phyloP scores from a whole-genome alignment of 495 filamentous ascomycete species.

The Aspergillus taichungensis region DNA sequence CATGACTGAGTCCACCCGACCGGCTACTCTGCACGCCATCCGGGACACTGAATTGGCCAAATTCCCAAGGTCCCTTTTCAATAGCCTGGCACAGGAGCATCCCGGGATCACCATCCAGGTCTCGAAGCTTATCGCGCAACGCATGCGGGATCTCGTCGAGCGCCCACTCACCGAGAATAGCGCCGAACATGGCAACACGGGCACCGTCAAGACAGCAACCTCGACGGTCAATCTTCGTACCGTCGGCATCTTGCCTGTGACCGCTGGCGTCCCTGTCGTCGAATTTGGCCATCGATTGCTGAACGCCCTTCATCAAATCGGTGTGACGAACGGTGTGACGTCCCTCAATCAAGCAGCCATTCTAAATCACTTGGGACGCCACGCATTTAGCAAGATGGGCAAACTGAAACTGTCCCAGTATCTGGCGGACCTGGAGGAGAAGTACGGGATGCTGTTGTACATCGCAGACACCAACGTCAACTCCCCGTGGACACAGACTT shows the following conservation, averaged over 20 bases:
- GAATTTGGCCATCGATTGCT: constrained; percentile 90
- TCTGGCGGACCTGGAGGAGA: constrained; percentile 92
- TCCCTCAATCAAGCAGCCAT: constrained; percentile 91
- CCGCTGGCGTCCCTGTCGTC: constrained; percentile 83
- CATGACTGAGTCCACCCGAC: constrained; percentile 83
- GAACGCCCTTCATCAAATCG: constrained; percentile 80
- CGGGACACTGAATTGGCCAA: constrained; percentile 94
- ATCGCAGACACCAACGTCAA: constrained; percentile 97
- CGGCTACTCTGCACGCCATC: constrained; percentile 89
- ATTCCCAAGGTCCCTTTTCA: constrained; percentile 92
- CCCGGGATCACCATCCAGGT: constrained; percentile 98
- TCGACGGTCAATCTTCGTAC: constrained; percentile 90
- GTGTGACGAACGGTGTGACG: constrained; percentile 79
- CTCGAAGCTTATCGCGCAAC: constrained; percentile 92
- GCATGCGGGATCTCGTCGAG: constrained; percentile 85
- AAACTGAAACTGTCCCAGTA: constrained; percentile 95
- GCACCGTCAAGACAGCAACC: constrained; percentile 59
- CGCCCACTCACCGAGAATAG: constrained; percentile 61
- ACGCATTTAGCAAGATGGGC: constrained; percentile 95
- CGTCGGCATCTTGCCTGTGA: constrained; percentile 84
- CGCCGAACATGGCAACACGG: constrained; percentile 47
- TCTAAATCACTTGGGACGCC: constrained; percentile 84
- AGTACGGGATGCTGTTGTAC: constrained; percentile 91
- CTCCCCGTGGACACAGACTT: constrained; percentile 96
- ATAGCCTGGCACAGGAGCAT: constrained; percentile 92